A percentile compares a stretch with the other conserved stretches of the same genome.
phyloP scores from a whole-genome alignment of 2,329 filamentous ascomycete genomes.

The Setomelanomma holmii region DNA sequence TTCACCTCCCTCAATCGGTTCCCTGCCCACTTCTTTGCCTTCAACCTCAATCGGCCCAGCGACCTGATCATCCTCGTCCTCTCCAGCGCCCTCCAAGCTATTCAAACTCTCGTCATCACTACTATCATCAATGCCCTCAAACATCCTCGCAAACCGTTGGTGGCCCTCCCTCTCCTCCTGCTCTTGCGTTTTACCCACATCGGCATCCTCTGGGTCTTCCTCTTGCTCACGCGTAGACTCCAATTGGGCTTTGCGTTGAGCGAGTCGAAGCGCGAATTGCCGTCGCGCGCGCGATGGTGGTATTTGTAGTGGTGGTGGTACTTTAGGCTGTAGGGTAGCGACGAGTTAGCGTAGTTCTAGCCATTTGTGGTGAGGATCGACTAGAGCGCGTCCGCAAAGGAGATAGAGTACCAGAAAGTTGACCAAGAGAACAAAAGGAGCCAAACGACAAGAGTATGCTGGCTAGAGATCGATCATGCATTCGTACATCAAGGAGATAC shows the following conservation, averaged over 20 bases:
- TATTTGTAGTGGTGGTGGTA: conserved; percentile 73
- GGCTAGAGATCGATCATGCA: background rate
- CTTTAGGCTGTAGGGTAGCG: conserved; percentile 14
- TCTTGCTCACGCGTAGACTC: conserved; percentile 31
- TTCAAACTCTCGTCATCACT: conserved; percentile 36
- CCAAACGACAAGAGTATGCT: conserved; percentile 1
- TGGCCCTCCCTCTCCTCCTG: conserved; percentile 42
- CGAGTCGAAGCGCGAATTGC: conserved; percentile 86
- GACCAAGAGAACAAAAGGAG: conserved; percentile 13
- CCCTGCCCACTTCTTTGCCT: background rate
- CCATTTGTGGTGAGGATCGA: background rate
- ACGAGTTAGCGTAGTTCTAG: conserved; percentile 30
- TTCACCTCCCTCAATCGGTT: background rate
- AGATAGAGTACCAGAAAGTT: background rate
- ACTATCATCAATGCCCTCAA: conserved; percentile 42
- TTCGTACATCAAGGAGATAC: conserved; percentile 11
- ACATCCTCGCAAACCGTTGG: conserved; percentile 42
- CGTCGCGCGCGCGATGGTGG: conserved; percentile 85
- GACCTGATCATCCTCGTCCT: background rate
- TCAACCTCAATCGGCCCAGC: background rate
- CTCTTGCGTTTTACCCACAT: conserved; percentile 26
- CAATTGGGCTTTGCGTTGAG: conserved; percentile 56
- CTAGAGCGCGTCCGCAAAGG: background rate
- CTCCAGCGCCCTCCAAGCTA: conserved; percentile 5
- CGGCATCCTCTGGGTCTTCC: conserved; percentile 23